phyloP scores from a whole-genome alignment of 2,329 filamentous ascomycete species.

The Periconia sp. region DNA sequence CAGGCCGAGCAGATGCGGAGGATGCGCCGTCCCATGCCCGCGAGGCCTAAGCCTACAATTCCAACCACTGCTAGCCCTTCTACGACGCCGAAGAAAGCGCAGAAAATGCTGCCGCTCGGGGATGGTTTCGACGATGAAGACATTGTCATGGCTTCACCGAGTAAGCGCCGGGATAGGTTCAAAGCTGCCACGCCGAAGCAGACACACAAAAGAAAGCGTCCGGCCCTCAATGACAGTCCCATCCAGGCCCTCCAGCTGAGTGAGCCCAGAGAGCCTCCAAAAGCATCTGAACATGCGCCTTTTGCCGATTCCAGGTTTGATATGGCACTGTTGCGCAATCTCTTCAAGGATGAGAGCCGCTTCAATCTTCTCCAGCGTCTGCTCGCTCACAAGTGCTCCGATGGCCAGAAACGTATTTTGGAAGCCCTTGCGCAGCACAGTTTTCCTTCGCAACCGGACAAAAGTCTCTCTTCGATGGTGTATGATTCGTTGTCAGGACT shows the following conservation, averaged over 20 bases:
- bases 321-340: conserved; percentile 37
- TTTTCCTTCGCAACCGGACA: conserved; percentile 60
- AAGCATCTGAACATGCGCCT: conserved; percentile 26
- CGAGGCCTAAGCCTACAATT: conserved; percentile 22
- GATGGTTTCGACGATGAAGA: conserved; percentile 78
- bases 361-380: conserved; percentile 60
- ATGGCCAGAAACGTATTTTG: conserved; percentile 63
- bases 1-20: conserved; percentile 51
- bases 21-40: conserved; percentile 37
- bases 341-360: conserved; percentile 43
- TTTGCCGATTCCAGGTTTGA: conserved; percentile 16
- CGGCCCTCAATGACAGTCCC: conserved; percentile 64
- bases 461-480: conserved; percentile 66
- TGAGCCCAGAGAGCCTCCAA: conserved; percentile 42
- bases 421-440: conserved; percentile 66
- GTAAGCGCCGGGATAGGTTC: conserved; percentile 49
- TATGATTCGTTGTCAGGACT: conserved; percentile 66
- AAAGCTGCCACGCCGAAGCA: conserved; percentile 63
- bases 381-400: conserved; percentile 61
- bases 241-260: conserved; percentile 58
- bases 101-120: conserved; percentile 61
- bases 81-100: conserved; percentile 63
- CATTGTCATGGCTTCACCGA: conserved; percentile 58
- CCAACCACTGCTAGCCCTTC: conserved; percentile 31
- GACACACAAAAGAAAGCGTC: conserved; percentile 68